Evolutionary conservation across 1,284 basidiomycete species (phyloP).

Genomic region (Cutaneotrichosporon sp.): DNA sequence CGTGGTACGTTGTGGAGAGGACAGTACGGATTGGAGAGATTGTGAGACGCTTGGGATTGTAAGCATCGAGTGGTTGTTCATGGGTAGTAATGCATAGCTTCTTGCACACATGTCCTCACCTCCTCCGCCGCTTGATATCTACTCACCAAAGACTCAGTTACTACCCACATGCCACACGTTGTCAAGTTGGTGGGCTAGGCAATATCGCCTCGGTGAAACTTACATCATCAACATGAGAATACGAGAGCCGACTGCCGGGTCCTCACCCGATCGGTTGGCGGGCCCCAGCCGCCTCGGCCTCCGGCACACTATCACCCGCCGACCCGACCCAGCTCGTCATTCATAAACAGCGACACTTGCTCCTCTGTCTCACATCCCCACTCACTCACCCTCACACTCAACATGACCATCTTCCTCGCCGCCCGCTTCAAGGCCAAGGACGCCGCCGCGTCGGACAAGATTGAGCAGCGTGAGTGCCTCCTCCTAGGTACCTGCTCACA

Average conservation of each 20-base stretch:
- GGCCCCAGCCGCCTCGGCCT: no score
- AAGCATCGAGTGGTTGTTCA: not conserved
- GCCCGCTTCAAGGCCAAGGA: constrained; percentile 13
- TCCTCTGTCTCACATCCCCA: not conserved
- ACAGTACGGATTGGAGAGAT: not conserved
- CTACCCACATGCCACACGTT: no score
- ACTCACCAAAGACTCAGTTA: no score
- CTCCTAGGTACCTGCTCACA: not conserved
- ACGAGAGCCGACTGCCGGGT: not conserved
- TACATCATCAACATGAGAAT: no score
- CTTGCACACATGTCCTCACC: no score
- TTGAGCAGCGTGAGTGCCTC: constrained; percentile 19
- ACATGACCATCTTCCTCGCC: constrained; percentile 16
- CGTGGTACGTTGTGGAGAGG: not conserved
- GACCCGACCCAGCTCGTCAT: not conserved
- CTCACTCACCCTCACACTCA: not conserved
- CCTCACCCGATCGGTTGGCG: not conserved
- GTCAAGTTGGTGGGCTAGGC: no score
- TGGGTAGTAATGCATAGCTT: not conserved
- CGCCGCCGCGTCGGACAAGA: constrained; percentile 14
- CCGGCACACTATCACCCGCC: not conserved
- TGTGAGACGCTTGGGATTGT: not conserved
- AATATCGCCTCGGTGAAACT: no score
- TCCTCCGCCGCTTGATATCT: no score
- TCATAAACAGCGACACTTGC: no score